Percentiles rank a stretch among this genome's conserved stretches.
Evolutionary conservation across 2,329 filamentous ascomycete genomes (phyloP).

Genomic region (Colletotrichum euphorbiae): DNA sequence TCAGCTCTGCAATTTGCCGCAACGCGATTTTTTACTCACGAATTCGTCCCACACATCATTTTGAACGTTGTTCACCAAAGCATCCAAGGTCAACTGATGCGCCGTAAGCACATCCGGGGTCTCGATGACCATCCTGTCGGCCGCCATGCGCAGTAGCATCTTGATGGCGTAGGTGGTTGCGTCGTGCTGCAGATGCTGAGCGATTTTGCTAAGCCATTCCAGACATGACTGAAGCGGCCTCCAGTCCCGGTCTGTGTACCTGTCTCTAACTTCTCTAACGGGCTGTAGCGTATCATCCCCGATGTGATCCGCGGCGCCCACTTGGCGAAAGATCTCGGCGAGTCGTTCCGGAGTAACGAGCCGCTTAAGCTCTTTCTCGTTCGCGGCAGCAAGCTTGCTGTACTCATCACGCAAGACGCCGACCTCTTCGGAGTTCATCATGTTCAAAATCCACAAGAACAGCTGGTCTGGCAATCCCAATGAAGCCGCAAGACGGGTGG

Average conservation of each 20-base stretch:
- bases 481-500: constrained; percentile 60
- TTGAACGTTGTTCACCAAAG: constrained; percentile 57
- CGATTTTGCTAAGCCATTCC: constrained; percentile 53
- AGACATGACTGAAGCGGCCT: constrained; percentile 57
- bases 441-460: constrained; percentile 73
- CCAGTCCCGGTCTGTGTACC: constrained; percentile 58
- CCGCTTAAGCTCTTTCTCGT: constrained; percentile 55
- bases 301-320: constrained; percentile 68
- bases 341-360: constrained; percentile 60
- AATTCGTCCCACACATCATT: constrained; percentile 52
- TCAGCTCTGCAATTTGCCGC: constrained; percentile 29
- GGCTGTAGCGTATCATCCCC: constrained; percentile 44
- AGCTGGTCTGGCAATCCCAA: constrained; percentile 70
- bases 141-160: constrained; percentile 65
- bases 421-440: constrained; percentile 67
- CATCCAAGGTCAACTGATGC: constrained; percentile 57
- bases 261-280: constrained; percentile 44
- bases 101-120: constrained; percentile 48
- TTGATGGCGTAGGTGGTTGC: constrained; percentile 55
- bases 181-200: constrained; percentile 49
- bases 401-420: constrained; percentile 71
- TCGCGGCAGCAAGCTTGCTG: constrained; percentile 62
- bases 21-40: constrained; percentile 49
- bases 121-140: constrained; percentile 61
- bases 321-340: constrained; percentile 64